Base-by-base conservation (phyloP, 2,329 filamentous ascomycete species). In the Zasmidium angulare region DNA sequence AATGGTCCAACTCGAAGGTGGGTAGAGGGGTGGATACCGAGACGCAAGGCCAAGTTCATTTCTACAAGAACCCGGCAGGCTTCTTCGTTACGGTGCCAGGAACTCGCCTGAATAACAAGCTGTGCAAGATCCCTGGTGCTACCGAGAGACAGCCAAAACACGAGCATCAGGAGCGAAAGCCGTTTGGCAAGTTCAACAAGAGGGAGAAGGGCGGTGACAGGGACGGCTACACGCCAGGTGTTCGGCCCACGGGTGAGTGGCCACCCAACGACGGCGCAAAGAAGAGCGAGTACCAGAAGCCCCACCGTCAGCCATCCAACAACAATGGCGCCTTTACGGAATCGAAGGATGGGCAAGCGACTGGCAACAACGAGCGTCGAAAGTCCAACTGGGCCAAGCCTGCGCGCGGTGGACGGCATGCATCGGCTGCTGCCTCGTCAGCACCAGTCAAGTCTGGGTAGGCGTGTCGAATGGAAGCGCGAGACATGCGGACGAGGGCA, bases 1-100 rank as follows among this genome's bases (percentile, higher is more conserved):
- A 55, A 22, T 50, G 62, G 51, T 43, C 53, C 1, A 62, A 66
- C 12, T 60, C 61, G 9, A 62, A 59, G 24, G 21, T 64, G 6
- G 36, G 47, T 1, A 65, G 55, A 58, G 23, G 55, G 14, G 58
- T 64, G 3, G 66, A 67, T 10, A 23, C 59, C 19, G 59, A 63
- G 50, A 63, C 60, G 17, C 49, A 58, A 2, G 4, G n/a, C 36
- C 50, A 59, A 19, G 50, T 52, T 2, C 63, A 59, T 54, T 66
- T 66, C 56, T 65, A 50, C 36, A 63, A 61, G 51, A 59, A 64
- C 43, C 61, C 64, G 10, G 56, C 61, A 52, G 67, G 69, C 55
- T 60, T 66, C 58, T 67, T 64, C 52, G 63, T 71, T 24, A 72
- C 68, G 36, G 60, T 72, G 24, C 67, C 63, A 20, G 61, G 64